Percentiles rank a stretch among this genome's conserved stretches.
phyloP scores from a whole-genome alignment of 2,329 filamentous ascomycete genomes.

The Calonectria ilicicola region DNA sequence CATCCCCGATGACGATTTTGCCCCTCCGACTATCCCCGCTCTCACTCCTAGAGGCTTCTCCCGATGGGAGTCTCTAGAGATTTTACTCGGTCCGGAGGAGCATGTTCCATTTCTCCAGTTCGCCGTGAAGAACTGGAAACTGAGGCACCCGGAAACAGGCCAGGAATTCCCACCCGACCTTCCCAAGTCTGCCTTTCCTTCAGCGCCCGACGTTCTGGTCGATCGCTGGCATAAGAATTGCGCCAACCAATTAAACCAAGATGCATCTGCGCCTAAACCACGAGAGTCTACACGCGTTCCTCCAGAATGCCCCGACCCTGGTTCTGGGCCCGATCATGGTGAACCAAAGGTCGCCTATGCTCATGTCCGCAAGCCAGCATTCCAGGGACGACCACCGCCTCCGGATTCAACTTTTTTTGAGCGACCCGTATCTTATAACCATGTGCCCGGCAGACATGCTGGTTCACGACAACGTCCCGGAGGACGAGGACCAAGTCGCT shows the following conservation, averaged over 20 bases:
- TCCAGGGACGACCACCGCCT: constrained; percentile 44
- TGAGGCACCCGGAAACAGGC: constrained; percentile 81
- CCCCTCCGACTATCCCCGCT: constrained; percentile 82
- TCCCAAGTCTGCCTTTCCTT: constrained; percentile 74
- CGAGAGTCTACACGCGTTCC: constrained; percentile 42
- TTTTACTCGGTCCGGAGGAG: constrained; percentile 87
- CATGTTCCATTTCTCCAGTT: constrained; percentile 87
- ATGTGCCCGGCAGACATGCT: constrained; percentile 53
- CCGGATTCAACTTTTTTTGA: constrained; percentile 49
- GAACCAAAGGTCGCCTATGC: constrained; percentile 54
- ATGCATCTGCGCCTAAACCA: constrained; percentile 61
- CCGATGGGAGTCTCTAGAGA: constrained; percentile 92
- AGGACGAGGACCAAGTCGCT: constrained; percentile 44
- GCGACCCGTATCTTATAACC: constrained; percentile 53
- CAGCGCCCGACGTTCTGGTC: constrained; percentile 81
- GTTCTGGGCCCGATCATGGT: constrained; percentile 44
- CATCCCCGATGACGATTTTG: constrained; percentile 74
- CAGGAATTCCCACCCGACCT: constrained; percentile 73
- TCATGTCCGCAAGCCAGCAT: constrained; percentile 47
- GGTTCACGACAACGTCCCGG: constrained; percentile 40
- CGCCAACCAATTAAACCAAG: constrained; percentile 74
- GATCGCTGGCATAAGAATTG: constrained; percentile 88
- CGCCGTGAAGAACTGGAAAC: constrained; percentile 81
- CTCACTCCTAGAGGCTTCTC: constrained; percentile 88
- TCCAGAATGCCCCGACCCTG: constrained; percentile 37